A percentile compares a stretch with the other conserved stretches of the same genome.
phyloP scores from a whole-genome alignment of 2,329 filamentous ascomycete species.

The Coniochaeta ligniaria region DNA sequence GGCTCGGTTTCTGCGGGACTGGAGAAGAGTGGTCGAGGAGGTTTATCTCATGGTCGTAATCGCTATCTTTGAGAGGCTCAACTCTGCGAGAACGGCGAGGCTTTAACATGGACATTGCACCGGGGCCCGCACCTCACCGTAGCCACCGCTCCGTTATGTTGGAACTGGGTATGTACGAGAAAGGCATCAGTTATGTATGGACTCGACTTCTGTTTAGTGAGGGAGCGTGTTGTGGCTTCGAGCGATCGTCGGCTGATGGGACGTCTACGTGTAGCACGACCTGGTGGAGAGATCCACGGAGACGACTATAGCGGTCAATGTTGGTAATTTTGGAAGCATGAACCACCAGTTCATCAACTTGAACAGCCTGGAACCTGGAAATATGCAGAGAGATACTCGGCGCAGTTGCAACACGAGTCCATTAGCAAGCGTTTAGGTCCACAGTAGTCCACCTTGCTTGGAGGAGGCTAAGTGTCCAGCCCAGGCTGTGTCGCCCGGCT shows the following conservation, averaged over 20 bases:
- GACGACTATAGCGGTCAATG: not conserved
- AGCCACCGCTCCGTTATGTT: not conserved
- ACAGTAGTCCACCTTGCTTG: not conserved
- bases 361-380: not conserved
- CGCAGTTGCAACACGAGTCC: not conserved
- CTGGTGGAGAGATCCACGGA: not conserved
- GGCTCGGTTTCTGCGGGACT: not conserved
- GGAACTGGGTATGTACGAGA: not conserved
- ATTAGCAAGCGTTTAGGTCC: too few species aligned
- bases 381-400: too few species aligned
- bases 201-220: not conserved
- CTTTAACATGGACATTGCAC: conserved; percentile 30
- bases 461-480: not conserved
- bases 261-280: too few species aligned
- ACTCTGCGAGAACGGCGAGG: conserved; percentile 48
- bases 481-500: not conserved
- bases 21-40: conserved; percentile 50
- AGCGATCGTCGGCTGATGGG: not conserved
- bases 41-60: conserved; percentile 65
- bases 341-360: too few species aligned
- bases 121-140: conserved; percentile 7
- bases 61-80: conserved; percentile 45
- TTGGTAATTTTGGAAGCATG: too few species aligned
- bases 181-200: not conserved
- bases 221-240: not conserved